Evolutionary conservation across 176 grass and related monocot species (phyloP).

Genomic region (Pharus latifolius): DNA sequence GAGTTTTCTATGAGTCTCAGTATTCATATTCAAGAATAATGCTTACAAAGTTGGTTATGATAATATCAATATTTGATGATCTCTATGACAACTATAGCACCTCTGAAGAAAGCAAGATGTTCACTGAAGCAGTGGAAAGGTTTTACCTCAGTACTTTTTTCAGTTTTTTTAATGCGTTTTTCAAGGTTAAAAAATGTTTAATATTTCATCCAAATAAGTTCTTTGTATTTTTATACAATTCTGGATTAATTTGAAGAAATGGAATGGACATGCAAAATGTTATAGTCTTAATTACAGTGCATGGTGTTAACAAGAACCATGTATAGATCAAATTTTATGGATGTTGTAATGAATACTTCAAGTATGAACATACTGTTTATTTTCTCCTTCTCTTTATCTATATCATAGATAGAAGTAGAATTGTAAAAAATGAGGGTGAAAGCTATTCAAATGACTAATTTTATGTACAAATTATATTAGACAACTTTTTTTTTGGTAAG

Average conservation of each 20-base stretch:
- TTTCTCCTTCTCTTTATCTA: too few species aligned
- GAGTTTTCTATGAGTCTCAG: slow-evolving; percentile 26
- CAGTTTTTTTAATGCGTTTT: too few species aligned
- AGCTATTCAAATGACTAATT: too few species aligned
- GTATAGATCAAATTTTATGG: not conserved
- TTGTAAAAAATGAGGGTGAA: too few species aligned
- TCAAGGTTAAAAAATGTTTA: too few species aligned
- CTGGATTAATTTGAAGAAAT: not conserved
- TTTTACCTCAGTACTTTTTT: too few species aligned
- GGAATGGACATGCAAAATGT: not conserved
- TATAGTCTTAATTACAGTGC: not conserved
- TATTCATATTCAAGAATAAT: slow-evolving; percentile 25
- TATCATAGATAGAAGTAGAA: too few species aligned
- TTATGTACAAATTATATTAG: too few species aligned
- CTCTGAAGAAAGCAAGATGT: slow-evolving; percentile 22
- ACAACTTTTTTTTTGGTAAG: too few species aligned
- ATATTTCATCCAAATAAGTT: too few species aligned
- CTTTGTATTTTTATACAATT: not conserved
- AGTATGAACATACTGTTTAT: too few species aligned
- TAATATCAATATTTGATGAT: slow-evolving; percentile 30
- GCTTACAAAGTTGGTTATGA: not conserved
- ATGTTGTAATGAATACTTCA: too few species aligned
- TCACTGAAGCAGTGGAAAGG: slow-evolving; percentile 40
- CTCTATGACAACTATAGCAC: slow-evolving; percentile 37
- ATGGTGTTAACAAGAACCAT: not conserved